Evolutionary conservation across 2,329 filamentous ascomycete species (phyloP).

Genomic region (Ceratocystis ficicola): DNA sequence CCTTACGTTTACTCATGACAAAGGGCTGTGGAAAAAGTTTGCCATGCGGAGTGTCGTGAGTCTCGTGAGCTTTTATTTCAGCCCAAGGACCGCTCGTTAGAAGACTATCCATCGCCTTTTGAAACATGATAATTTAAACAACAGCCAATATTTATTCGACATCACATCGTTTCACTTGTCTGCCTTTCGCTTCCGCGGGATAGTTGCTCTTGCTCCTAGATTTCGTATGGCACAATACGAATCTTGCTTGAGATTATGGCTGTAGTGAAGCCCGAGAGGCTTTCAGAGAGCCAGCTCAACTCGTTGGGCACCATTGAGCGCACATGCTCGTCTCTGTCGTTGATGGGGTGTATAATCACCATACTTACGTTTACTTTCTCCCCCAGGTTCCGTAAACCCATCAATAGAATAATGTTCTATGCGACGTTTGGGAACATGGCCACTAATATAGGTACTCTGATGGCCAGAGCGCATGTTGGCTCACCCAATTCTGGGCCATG

Average conservation of each 20-base stretch:
- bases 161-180: background rate
- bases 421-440: conserved; percentile 72
- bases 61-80: no score
- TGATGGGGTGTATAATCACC: conserved; percentile 59
- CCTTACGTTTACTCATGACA: no score
- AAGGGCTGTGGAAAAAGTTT: no score
- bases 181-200: no score
- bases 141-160: background rate
- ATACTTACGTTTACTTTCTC: conserved; percentile 58
- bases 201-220: no score
- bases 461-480: conserved; percentile 49
- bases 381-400: conserved; percentile 66
- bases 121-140: no score
- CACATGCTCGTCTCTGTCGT: conserved; percentile 55
- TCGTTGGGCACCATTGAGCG: conserved; percentile 54
- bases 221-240: background rate
- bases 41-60: no score
- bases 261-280: background rate
- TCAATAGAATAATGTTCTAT: conserved; percentile 75
- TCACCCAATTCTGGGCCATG: conserved; percentile 42
- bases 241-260: background rate
- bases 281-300: conserved; percentile 29
- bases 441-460: conserved; percentile 63
- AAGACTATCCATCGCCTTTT: no score
- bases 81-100: no score